A percentile compares a stretch with the other conserved stretches of the same genome.
Conservation (phyloP, 768 basidiomycete genomes). For the Chlorophyllum brunneum region DNA sequence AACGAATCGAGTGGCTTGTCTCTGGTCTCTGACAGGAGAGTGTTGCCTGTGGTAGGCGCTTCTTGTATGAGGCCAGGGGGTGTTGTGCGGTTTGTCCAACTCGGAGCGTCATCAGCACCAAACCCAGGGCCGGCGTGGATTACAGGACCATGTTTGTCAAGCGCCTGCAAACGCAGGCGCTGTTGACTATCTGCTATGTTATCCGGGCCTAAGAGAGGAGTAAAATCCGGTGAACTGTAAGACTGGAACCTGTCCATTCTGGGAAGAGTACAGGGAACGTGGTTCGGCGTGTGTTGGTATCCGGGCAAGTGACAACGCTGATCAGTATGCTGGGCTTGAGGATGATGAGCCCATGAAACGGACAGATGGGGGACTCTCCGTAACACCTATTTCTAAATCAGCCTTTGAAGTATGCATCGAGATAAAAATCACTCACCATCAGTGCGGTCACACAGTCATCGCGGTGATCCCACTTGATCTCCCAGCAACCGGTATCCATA, state of each 20-base stretch:
- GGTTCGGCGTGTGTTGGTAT: not conserved
- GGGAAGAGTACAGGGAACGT: not conserved
- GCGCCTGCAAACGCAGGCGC: not conserved
- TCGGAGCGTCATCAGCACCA: not conserved
- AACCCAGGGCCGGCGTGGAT: not conserved
- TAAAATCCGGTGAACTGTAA: not conserved
- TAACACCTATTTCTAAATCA: slow-evolving; percentile 46
- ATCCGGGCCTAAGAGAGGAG: not conserved
- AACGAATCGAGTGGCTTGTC: not conserved
- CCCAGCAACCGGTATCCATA: slow-evolving; percentile 67
- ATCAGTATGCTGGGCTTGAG: not conserved
- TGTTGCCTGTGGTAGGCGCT: not conserved
- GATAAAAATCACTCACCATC: slow-evolving; percentile 40
- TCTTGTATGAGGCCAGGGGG: not conserved
- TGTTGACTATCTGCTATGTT: not conserved
- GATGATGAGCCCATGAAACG: slow-evolving; percentile 80
- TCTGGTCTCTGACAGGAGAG: not conserved
- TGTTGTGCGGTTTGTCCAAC: not conserved
- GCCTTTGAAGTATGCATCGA: not conserved
- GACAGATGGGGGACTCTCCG: slow-evolving; percentile 66
- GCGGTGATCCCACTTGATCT: slow-evolving; percentile 75
- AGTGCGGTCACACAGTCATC: slow-evolving; percentile 73
- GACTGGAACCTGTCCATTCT: slow-evolving; percentile 2
- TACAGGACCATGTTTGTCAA: not conserved
- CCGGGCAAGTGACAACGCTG: not conserved